phyloP scores from a whole-genome alignment of 139 green algal genomes.

The Eudorina sp. region DNA sequence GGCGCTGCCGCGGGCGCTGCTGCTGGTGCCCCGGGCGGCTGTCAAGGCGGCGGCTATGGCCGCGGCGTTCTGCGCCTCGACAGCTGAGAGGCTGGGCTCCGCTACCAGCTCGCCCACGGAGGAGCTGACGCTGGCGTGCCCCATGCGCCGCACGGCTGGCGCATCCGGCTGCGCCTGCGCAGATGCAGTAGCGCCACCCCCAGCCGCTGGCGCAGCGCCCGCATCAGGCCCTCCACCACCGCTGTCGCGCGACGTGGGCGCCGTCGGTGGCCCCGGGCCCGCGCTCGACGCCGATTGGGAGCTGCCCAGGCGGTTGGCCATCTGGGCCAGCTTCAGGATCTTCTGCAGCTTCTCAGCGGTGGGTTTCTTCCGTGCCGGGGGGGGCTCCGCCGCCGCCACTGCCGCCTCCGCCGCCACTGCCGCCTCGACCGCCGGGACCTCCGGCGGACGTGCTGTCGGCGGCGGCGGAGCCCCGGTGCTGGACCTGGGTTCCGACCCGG shows the following conservation, averaged over 20 bases:
- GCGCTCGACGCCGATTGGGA: too few relatives aligned
- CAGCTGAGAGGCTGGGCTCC: slow-evolving; percentile 26
- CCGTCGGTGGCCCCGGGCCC: too few relatives aligned
- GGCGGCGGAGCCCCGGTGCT: too few relatives aligned
- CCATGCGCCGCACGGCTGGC: background rate
- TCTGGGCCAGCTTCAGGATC: background rate
- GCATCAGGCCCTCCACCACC: background rate
- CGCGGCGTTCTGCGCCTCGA: background rate
- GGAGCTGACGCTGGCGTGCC: background rate
- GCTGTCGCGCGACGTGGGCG: too few relatives aligned
- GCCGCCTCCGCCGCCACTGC: background rate
- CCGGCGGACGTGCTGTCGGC: too few relatives aligned
- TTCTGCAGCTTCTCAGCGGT: slow-evolving; percentile 27
- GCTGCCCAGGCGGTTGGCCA: background rate
- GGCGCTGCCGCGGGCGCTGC: background rate
- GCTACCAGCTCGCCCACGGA: background rate
- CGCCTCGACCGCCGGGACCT: background rate
- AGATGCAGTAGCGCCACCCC: too few relatives aligned
- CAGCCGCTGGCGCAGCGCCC: background rate
- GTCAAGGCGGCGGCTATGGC: background rate
- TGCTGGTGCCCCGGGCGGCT: background rate
- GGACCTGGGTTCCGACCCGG: too few relatives aligned
- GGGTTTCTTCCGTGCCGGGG: background rate
- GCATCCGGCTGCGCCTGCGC: background rate
- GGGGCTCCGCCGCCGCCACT: too few relatives aligned